Evolutionary conservation across 116 monocot species (phyloP).

Genomic region (Papilionanthe hybrid): DNA sequence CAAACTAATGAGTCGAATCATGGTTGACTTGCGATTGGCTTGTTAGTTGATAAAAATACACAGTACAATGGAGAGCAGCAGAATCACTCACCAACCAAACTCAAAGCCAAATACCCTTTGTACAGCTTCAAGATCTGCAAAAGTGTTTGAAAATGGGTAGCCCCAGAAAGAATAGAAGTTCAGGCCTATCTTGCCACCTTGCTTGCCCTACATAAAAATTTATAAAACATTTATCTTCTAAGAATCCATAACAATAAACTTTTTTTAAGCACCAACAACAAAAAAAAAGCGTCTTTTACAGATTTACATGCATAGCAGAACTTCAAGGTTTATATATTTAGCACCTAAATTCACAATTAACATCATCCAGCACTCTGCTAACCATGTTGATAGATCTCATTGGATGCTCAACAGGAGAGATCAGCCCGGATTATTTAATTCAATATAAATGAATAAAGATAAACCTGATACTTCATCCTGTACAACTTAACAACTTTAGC

Average conservation of each 20-base stretch:
- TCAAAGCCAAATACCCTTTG: conserved; percentile 47
- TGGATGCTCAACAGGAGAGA: no score
- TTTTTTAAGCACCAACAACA: background rate
- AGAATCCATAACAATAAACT: background rate
- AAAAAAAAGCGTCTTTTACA: background rate
- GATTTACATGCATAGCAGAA: no score
- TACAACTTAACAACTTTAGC: conserved; percentile 40
- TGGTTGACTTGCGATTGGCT: no score
- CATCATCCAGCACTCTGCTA: no score
- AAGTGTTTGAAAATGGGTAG: conserved; percentile 36
- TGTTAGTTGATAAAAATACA: no score
- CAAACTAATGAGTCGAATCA: no score
- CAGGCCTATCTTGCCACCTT: conserved; percentile 51
- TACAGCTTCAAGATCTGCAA: conserved; percentile 46
- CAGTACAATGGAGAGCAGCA: background rate
- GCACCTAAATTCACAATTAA: no score
- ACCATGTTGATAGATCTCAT: no score
- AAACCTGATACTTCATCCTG: conserved; percentile 58
- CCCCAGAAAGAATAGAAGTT: conserved; percentile 43
- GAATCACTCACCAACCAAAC: conserved; percentile 51
- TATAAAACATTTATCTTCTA: background rate
- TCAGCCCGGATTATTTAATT: background rate
- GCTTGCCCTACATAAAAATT: conserved; percentile 25
- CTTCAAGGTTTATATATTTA: no score
- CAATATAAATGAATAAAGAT: background rate